Percentiles rank a stretch among this genome's conserved stretches.
phyloP scores from a whole-genome alignment of 345 rosid species.

The Zanthoxylum bungeanum region DNA sequence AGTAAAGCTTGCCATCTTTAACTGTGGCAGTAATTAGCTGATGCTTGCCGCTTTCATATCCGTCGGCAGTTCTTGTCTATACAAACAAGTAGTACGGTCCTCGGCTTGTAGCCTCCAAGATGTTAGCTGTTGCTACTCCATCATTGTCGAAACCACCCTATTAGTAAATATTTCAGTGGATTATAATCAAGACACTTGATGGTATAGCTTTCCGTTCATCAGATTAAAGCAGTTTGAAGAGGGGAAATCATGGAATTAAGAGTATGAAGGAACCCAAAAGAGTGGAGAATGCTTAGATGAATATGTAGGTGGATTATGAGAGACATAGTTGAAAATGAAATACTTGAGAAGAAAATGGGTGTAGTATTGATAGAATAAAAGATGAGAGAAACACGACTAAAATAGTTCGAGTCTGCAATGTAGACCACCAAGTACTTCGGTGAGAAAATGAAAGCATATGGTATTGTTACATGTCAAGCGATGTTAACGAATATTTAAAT shows the following conservation, averaged over 20 bases:
- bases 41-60: conserved; percentile 96
- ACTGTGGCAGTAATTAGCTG: conserved; percentile 72
- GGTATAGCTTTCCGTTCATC: neutral
- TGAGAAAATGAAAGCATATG: too few relatives aligned
- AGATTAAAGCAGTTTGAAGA: neutral
- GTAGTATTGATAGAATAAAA: too few relatives aligned
- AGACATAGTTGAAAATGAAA: too few relatives aligned
- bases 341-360: too few relatives aligned
- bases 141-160: conserved; percentile 83
- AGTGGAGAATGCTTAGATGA: neutral
- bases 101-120: conserved; percentile 60
- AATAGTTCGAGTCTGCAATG: too few relatives aligned
- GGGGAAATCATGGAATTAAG: neutral
- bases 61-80: conserved; percentile 92
- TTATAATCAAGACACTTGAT: neutral
- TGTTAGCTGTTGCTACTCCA: conserved; percentile 79
- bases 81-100: conserved; percentile 56
- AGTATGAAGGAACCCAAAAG: neutral
- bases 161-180: neutral
- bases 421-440: too few relatives aligned
- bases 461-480: too few relatives aligned
- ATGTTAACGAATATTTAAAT: too few relatives aligned
- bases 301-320: too few relatives aligned
- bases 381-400: too few relatives aligned
- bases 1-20: conserved; percentile 71